Evolutionary conservation across 306 rosid species (phyloP).

Genomic region (Hippophae tibetana): DNA sequence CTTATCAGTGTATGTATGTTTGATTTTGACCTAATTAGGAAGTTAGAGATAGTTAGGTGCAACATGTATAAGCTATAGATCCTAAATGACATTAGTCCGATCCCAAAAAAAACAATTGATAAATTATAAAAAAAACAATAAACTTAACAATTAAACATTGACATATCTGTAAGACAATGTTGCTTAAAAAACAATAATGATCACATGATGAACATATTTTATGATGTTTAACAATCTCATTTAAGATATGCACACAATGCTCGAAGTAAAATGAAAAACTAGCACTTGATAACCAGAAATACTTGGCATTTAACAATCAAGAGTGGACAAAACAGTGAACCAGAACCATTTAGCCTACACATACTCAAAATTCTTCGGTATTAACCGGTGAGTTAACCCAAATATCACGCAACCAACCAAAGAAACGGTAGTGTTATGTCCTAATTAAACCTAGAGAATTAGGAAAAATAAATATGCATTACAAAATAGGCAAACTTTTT

Average conservation of each 20-base stretch:
- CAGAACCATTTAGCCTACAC: background rate
- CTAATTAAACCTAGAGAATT: constrained; percentile 4
- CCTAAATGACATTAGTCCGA: too few species aligned
- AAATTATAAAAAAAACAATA: too few species aligned
- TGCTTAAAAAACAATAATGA: background rate
- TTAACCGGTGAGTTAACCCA: too few species aligned
- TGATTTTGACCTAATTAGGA: constrained; percentile 36
- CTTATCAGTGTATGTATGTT: constrained; percentile 21
- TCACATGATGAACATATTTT: background rate
- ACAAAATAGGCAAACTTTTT: background rate
- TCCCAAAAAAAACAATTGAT: too few species aligned
- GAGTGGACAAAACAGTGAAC: background rate
- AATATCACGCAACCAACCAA: too few species aligned
- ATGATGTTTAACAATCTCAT: background rate
- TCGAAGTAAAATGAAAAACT: background rate
- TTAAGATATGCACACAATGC: background rate
- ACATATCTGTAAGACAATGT: background rate
- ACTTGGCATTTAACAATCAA: background rate
- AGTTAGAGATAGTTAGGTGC: constrained; percentile 22
- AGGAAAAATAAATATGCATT: background rate
- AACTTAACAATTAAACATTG: background rate
- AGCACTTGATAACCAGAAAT: background rate
- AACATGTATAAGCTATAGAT: background rate
- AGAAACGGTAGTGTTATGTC: background rate
- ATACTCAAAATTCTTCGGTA: background rate